Conservation (phyloP, 345 rosid genomes). For the Boechera retrofracta region DNA sequence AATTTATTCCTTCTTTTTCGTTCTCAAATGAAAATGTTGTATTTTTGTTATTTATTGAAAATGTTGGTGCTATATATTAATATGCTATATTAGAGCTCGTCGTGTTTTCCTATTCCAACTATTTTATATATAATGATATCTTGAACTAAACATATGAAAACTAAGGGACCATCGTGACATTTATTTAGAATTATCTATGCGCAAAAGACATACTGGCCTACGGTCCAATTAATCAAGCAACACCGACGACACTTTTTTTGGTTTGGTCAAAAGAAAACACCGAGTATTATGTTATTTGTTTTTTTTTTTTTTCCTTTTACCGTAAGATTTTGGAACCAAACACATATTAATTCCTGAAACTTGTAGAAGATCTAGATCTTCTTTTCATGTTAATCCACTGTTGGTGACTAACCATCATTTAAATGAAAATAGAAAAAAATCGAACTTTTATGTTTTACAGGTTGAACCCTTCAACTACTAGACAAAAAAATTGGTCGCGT, state of each 20-base stretch:
- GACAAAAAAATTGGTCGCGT: background rate
- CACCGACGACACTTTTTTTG: slow-evolving; percentile 4
- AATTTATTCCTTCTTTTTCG: slow-evolving; percentile 7
- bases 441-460: background rate
- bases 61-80: slow-evolving; percentile 6
- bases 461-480: background rate
- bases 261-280: background rate
- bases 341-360: background rate
- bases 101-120: slow-evolving; percentile 18
- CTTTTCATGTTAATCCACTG: background rate
- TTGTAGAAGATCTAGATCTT: background rate
- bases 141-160: slow-evolving; percentile 10
- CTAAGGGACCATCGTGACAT: slow-evolving; percentile 19
- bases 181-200: slow-evolving; percentile 27
- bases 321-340: background rate
- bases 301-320: background rate
- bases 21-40: slow-evolving; percentile 9
- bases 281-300: background rate
- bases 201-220: background rate
- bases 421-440: background rate
- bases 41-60: background rate
- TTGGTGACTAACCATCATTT: background rate
- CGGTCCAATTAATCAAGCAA: slow-evolving; percentile 23
- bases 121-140: slow-evolving; percentile 11
- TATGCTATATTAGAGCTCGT: slow-evolving; percentile 17